phyloP scores from a whole-genome alignment of 495 filamentous ascomycete species.

The Arthonia radiata region DNA sequence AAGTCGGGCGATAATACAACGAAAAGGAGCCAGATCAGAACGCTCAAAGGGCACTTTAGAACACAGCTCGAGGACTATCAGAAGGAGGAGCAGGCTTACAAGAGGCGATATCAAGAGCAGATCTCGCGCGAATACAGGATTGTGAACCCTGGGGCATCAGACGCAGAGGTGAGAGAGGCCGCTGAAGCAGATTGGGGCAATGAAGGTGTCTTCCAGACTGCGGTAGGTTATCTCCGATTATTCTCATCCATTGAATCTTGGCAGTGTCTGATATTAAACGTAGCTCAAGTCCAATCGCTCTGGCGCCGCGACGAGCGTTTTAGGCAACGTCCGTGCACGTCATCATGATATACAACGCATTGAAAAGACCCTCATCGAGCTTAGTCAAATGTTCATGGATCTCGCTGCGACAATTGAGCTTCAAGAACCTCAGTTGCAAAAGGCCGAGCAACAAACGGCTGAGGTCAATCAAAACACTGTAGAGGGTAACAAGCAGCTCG shows the following conservation, averaged over 20 bases:
- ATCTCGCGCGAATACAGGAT: slow-evolving; percentile 51
- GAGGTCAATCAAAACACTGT: slow-evolving; percentile 31
- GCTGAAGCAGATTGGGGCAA: slow-evolving; percentile 42
- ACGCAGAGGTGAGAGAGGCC: slow-evolving; percentile 36
- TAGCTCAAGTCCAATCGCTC: slow-evolving; percentile 46
- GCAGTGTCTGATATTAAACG: slow-evolving; percentile 5
- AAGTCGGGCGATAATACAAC: slow-evolving; percentile 27
- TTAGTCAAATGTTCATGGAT: slow-evolving; percentile 39
- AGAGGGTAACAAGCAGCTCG: slow-evolving; percentile 33
- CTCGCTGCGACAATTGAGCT: slow-evolving; percentile 38
- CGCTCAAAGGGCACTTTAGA: slow-evolving; percentile 39
- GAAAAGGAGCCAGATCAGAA: slow-evolving; percentile 36
- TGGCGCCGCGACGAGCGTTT: slow-evolving; percentile 35
- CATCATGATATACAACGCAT: slow-evolving; percentile 54
- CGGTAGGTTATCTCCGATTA: slow-evolving; percentile 22
- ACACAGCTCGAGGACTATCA: slow-evolving; percentile 35
- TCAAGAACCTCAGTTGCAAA: slow-evolving; percentile 29
- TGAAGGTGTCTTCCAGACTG: slow-evolving; percentile 53
- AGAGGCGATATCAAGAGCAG: slow-evolving; percentile 38
- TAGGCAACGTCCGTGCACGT: slow-evolving; percentile 47
- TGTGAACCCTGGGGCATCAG: slow-evolving; percentile 46
- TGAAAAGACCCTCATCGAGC: slow-evolving; percentile 37
- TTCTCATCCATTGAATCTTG: neutral
- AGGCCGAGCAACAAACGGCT: slow-evolving; percentile 28
- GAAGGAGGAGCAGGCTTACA: slow-evolving; percentile 38